Evolutionary conservation across 2,329 filamentous ascomycete species (phyloP).

Genomic region (Aspergillus sp.): DNA sequence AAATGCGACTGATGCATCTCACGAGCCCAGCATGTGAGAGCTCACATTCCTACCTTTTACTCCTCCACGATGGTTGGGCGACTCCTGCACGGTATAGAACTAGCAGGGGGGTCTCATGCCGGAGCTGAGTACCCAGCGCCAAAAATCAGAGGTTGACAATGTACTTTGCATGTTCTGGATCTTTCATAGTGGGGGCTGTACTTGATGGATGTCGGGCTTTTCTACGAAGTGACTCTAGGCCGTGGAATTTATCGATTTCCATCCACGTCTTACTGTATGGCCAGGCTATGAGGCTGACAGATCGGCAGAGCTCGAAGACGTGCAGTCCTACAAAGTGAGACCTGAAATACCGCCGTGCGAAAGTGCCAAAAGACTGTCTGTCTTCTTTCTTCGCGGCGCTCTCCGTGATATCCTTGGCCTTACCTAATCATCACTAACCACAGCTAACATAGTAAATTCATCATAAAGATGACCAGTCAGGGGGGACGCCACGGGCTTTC

Average conservation of each 20-base stretch:
- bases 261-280: not conserved
- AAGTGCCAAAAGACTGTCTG: not conserved
- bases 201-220: not conserved
- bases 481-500: not conserved
- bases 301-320: not conserved
- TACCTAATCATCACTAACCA: not conserved
- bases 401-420: not conserved
- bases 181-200: not conserved
- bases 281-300: not conserved
- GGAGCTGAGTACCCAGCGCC: not conserved
- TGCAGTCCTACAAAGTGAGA: not conserved
- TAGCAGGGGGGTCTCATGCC: not conserved
- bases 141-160: not conserved
- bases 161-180: not conserved
- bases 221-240: not conserved
- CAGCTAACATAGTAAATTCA: not conserved
- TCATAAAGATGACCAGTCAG: not conserved
- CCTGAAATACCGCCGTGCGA: not conserved
- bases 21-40: constrained; percentile 1
- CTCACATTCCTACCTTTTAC: constrained; percentile 3
- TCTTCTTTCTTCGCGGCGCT: not conserved
- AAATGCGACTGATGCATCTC: not conserved
- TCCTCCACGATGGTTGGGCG: constrained; percentile 1
- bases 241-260: not conserved
- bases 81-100: not conserved